Evolutionary conservation across 306 rosid species (phyloP), one percentile per base, ranked within the genome.

Genomic region (Begonia loranthoides): DNA sequence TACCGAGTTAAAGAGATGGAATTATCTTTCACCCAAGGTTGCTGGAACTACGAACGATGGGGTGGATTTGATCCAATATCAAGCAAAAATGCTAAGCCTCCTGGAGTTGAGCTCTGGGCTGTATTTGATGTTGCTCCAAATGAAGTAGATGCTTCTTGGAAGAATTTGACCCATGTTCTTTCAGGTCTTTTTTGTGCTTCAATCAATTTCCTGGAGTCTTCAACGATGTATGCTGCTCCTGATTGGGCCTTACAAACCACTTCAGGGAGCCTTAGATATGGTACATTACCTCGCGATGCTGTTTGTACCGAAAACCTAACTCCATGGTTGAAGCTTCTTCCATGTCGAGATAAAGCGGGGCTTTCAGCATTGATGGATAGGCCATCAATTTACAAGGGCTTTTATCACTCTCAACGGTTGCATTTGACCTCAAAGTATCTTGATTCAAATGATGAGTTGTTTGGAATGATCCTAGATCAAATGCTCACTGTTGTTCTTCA

Each of bases 101-200:
- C 99, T 33, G 99, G 99, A 59, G 95, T 86, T 59, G 95, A 90
- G 68, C 64, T 90, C 64, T 90, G 94, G 99, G 99, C 95, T 41
- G 80, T 80, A 46, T 90, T 90, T 75, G 84, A 80, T 69, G 87
- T 78, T 39, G 88, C 78, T 55, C 76, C 44, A 34, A 41, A 70
- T 51, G 73, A 66, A 67, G 93, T 90, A 58, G 99, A 86, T 54
- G 73, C 82, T 49, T 68, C 70, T 55, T 90, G 99, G 95, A 90
- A 80, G 76, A 86, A 90, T 80, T 67, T 90, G 64, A 90, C 99
- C 15, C 87, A 90, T 71, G 73, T 87, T 22, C 79, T 90, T 52
- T 80, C 94, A 7, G 95, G 95, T 53, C 95, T 90, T 54, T 90
- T 90, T 51, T 90, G 99, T 65, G 84, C 99, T 65, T 90, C 99